These are phyloP conservation scores for Boletus barrowsii DNA, from an alignment of 768 basidiomycete genomes.

Conservation along the genomic window DNA sequence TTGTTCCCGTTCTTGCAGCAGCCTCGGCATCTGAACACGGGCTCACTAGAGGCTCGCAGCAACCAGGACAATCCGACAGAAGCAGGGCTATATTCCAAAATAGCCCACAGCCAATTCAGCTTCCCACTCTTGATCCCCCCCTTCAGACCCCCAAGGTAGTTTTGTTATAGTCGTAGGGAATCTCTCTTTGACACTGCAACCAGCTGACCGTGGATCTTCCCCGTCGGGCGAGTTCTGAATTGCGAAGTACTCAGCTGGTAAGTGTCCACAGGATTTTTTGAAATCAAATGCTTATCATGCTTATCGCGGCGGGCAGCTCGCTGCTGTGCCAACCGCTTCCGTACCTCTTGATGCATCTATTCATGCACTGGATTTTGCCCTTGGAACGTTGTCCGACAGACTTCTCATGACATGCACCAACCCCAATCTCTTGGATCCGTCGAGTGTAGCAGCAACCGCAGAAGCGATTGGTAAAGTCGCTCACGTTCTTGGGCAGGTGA, in stretches of 20 bases:
- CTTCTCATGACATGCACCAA: constrained; percentile 44
- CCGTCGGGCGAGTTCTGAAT: constrained; percentile 10
- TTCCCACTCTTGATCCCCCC: constrained; percentile 33
- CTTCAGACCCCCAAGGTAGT: constrained; percentile 28
- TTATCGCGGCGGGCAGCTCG: constrained; percentile 16
- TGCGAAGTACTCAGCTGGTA: constrained; percentile 19
- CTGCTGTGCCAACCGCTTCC: constrained; percentile 11
- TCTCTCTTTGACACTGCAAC: constrained; percentile 5
- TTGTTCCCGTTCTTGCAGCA: constrained; percentile 33
- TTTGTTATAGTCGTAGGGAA: background rate
- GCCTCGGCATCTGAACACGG: constrained; percentile 3
- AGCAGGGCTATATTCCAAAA: constrained; percentile 13
- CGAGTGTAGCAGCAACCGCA: constrained; percentile 54
- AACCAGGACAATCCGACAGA: constrained; percentile 8
- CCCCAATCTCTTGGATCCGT: constrained; percentile 40
- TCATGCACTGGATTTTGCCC: constrained; percentile 49
- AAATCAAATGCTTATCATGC: background rate
- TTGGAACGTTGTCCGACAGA: constrained; percentile 51
- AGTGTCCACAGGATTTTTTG: background rate
- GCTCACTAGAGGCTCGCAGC: background rate
- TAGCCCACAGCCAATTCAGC: constrained; percentile 32
- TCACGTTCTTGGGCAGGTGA: constrained; percentile 58
- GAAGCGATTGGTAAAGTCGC: constrained; percentile 67
- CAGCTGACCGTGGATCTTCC: constrained; percentile 24
- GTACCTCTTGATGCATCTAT: constrained; percentile 32